Conservation (phyloP, 768 basidiomycete species). For the Lactifluus subvellereus region DNA sequence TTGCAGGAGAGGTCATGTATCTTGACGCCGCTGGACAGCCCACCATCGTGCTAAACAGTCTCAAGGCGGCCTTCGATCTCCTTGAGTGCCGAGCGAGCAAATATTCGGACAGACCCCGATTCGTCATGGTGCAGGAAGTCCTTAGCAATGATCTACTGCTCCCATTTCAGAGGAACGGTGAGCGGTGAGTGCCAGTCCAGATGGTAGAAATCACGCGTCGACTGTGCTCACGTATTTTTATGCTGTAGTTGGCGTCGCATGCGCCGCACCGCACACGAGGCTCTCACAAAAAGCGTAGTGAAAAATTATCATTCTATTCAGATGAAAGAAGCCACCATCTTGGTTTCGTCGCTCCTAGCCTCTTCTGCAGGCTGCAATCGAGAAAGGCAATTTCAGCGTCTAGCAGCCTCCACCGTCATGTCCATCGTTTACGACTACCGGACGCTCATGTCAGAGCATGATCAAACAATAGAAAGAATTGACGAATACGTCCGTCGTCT, state of each 20-base stretch:
- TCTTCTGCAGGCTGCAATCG: conserved; percentile 27
- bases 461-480: neutral
- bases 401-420: conserved; percentile 28
- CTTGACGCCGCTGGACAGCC: conserved; percentile 13
- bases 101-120: conserved; percentile 27
- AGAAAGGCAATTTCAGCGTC: conserved; percentile 29
- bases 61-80: conserved; percentile 27
- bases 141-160: conserved; percentile 10
- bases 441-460: conserved; percentile 1
- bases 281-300: conserved; percentile 27
- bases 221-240: neutral
- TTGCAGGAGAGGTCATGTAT: conserved; percentile 22
- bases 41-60: conserved; percentile 27
- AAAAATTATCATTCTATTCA: conserved; percentile 28
- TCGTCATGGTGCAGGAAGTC: conserved; percentile 10
- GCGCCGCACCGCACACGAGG: conserved; percentile 32
- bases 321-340: conserved; percentile 29
- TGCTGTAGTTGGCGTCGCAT: conserved; percentile 31
- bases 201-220: neutral
- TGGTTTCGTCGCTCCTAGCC: conserved; percentile 28
- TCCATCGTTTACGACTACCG: conserved; percentile 26
- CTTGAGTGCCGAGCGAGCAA: conserved; percentile 27
- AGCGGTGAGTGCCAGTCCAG: neutral
- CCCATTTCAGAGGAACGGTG: neutral
- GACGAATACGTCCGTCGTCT: neutral